Evolutionary conservation across 495 filamentous ascomycete genomes (phyloP), one percentile per base, ranked within the genome.

Genomic region (Tetracladium setigerum): DNA sequence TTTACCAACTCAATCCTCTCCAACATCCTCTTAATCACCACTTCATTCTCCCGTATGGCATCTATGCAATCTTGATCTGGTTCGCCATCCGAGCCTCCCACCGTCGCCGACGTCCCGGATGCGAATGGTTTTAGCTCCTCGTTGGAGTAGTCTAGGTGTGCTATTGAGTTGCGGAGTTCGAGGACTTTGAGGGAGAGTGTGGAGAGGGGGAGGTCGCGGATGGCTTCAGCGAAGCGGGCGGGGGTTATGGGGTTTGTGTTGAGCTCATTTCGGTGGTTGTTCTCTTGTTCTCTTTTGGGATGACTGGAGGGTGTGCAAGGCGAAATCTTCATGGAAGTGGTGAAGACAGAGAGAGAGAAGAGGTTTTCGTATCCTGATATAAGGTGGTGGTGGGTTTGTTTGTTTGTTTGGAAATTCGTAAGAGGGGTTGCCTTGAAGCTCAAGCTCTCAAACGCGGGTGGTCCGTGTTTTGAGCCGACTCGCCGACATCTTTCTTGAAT

Each of bases 131-230:
- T 67, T 33, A 91, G 69, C 64, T 91, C 79, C 41, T 71, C 67
- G 66, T 95, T 95, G 18, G 84, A 89, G 65, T 80, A 78, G 46
- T 80, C 71, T 16, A 95, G 83, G 62, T 95, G 89, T 8, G 78
- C 70, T 61, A 92, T 87, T 43, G 75, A 81, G 71, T 94, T 95
- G 60, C 76, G 80, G 34, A 95, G 70, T 61, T 95, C 89, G 53
- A 79, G 73, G 53, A 81, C 80, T 72, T 95, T 95, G 63, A 78
- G 67, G 68, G 89, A 83, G 35, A 95, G 76, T 35, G 73, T 68
- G 47, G 76, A 73, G 57, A 90, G 66, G 32, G 86, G 75, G 19
- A 95, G 81, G 52, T 82, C 78, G 54, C 73, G 64, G 50, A 95
- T 73, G 12, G 89, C 89, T 60, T 72, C 70, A 51, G 85, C 79